Conservation (phyloP, 345 rosid species). For the Fremontodendron californicum region DNA sequence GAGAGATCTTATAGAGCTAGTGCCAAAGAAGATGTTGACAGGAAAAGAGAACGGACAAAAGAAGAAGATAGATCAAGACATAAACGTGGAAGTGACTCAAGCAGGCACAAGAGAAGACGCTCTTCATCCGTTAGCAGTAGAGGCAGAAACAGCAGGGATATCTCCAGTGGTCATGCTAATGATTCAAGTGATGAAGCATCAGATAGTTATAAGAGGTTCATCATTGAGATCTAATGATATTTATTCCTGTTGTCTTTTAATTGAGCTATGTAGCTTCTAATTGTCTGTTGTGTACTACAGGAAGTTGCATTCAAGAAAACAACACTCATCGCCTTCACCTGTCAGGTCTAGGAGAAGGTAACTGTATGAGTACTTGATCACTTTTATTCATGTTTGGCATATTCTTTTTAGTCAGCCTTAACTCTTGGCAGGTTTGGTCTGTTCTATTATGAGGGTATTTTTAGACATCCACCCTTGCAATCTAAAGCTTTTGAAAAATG, state of each 20-base stretch:
- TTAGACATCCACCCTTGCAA: not conserved
- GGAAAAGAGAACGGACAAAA: slow-evolving; percentile 9
- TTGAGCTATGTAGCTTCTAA: slow-evolving; percentile 16
- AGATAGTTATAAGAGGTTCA: slow-evolving; percentile 70
- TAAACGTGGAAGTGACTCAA: slow-evolving; percentile 33
- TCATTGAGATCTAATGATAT: slow-evolving; percentile 13
- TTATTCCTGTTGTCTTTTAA: slow-evolving; percentile 7
- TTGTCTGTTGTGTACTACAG: slow-evolving; percentile 38
- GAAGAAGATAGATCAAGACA: slow-evolving; percentile 15
- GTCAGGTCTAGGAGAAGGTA: slow-evolving; percentile 87
- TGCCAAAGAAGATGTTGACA: slow-evolving; percentile 18
- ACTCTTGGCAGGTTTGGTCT: not conserved
- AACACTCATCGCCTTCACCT: slow-evolving; percentile 68
- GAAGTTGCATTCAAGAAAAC: slow-evolving; percentile 57
- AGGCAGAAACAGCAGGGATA: slow-evolving; percentile 51
- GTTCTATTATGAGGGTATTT: not conserved
- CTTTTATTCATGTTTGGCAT: not conserved
- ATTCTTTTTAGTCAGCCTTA: slow-evolving; percentile 7
- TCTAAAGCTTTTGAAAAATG: not conserved
- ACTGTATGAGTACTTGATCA: slow-evolving; percentile 18
- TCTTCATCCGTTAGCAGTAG: slow-evolving; percentile 57
- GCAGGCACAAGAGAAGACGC: slow-evolving; percentile 63
- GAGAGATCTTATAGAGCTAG: slow-evolving; percentile 48
- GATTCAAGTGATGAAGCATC: slow-evolving; percentile 63
- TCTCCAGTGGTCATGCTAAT: slow-evolving; percentile 24